Base-by-base conservation (phyloP, 2,329 filamentous ascomycete species). In the Botrytis tulipae region DNA sequence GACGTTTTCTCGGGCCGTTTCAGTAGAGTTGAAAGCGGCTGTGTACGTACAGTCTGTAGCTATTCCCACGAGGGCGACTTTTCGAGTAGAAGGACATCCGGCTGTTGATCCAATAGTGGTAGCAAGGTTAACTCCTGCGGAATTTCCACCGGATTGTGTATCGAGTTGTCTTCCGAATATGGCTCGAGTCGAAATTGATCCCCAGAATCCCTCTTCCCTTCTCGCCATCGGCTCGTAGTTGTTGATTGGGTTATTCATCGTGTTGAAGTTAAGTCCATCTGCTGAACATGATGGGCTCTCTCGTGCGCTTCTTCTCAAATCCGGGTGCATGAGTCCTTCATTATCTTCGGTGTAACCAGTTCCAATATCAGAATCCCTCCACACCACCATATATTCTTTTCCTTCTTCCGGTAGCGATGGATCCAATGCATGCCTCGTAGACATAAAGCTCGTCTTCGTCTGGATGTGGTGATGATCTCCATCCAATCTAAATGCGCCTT, bases 41-140 rank as follows among this genome's bases (percentile, higher is more conserved):
- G 91, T 94, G 81, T 98, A 98, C 14, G 90, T 93, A 85, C 96
- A 99, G 82, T 99, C 96, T 0, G 94, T 96, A 14, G 94, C 96
- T 54, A 98, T 90, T 42, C 96, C 96, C 37, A 99, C 89, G 59
- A 98, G 86, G 0, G 96, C 96, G 29, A 99, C 94, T 82, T 93
- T 97, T 77, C 94, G 90, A n/a, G 94, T 95, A 1, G 87, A 91
- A 9, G 95, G 95, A 81, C 96, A 99, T 70, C 96, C 96, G n/a
- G 84, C 81, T 0, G 92, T 92, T 74, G 89, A 91, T 66, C 96
- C 96, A 80, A 99, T 97, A 40, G 89, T 93, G 48, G 85, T 87
- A 48, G 88, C 86, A 77, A 98, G 84, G 80, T 98, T 96, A 74
- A 95, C 90, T 76, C 92, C 92, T 35, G 91, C 93, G 70, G 92